Evolutionary conservation across 208 protist species (phyloP).

Genomic region (Trichomonas gallinae): DNA sequence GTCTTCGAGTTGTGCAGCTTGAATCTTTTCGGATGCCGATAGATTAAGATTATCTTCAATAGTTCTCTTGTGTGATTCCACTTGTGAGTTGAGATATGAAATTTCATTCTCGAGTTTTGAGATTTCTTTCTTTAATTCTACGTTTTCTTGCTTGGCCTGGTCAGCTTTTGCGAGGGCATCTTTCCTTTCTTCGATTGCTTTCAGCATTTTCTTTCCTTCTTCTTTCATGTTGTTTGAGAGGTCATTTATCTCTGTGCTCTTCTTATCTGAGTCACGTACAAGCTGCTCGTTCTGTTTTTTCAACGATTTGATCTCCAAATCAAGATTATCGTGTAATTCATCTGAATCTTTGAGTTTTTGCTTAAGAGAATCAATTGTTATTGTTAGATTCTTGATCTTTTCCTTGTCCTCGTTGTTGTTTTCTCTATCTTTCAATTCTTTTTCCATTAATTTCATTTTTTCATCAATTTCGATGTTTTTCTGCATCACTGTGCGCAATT

Average conservation of each 20-base stretch:
- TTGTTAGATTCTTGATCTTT: not conserved
- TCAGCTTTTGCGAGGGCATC: not conserved
- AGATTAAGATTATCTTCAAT: not conserved
- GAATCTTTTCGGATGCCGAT: not conserved
- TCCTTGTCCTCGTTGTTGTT: not conserved
- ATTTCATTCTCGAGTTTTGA: not conserved
- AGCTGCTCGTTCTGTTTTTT: not conserved
- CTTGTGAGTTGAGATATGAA: not conserved
- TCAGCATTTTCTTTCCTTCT: not conserved
- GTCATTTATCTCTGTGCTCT: not conserved
- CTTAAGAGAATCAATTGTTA: not conserved
- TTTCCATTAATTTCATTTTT: not conserved
- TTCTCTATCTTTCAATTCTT: not conserved
- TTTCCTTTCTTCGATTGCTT: not conserved
- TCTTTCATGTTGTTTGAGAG: not conserved
- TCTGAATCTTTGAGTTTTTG: not conserved
- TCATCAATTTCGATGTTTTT: not conserved
- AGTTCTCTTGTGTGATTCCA: not conserved
- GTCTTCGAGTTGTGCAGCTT: not conserved
- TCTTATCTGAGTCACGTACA: not conserved
- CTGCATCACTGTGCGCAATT: not conserved
- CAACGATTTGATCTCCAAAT: not conserved
- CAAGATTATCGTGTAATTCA: not conserved
- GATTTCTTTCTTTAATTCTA: not conserved
- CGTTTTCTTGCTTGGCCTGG: not conserved